Evolutionary conservation across 2,329 filamentous ascomycete species (phyloP), one percentile per base, ranked within the genome.

Genomic region (Cercospora citrullina): DNA sequence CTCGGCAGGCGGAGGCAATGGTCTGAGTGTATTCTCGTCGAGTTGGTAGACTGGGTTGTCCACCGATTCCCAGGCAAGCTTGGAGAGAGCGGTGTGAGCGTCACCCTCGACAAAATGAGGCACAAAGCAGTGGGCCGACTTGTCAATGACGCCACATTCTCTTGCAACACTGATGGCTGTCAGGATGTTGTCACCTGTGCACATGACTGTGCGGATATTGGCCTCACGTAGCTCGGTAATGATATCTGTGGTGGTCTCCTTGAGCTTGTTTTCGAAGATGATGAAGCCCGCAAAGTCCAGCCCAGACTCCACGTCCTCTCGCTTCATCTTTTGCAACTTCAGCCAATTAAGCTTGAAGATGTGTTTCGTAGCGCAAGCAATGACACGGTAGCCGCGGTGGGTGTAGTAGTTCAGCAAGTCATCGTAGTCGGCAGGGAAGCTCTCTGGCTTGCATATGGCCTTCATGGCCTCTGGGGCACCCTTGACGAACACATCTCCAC

Each of bases 241-340:
- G 36, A 97, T 91, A 1, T 86, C 86, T 1, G 91, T 86, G 0
- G 94, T 97, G 21, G 88, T 93, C 1, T 92, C 90, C 79, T 99
- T 99, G 69, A 99, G 83, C 81, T 99, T 99, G 82, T 99, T 99
- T 81, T 99, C 95, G 74, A 99, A 99, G 64, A 99, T 90, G 76
- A 99, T 98, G 81, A 99, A 99, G 5, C 95, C 95, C 39, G 94
- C 86, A 76, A 99, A 98, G 57, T 94, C 89, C 10, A 99, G 86
- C 33, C 89, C 85, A 3, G 87, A 90, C 79, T 99, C 95, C 8
- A 91, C 94, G 63, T 97, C 91, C 45, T 89, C 83, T 31, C 95
- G 90, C 73, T 89, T 91, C 90, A 98, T 94, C 81, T 96, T 97
- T 76, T 98, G 93, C 6, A 94, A 90, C 77, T 96, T 96, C 64